These are phyloP conservation scores for Diplodia seriata DNA, from an alignment of 2,329 filamentous ascomycete genomes.

Conservation along the genomic window DNA sequence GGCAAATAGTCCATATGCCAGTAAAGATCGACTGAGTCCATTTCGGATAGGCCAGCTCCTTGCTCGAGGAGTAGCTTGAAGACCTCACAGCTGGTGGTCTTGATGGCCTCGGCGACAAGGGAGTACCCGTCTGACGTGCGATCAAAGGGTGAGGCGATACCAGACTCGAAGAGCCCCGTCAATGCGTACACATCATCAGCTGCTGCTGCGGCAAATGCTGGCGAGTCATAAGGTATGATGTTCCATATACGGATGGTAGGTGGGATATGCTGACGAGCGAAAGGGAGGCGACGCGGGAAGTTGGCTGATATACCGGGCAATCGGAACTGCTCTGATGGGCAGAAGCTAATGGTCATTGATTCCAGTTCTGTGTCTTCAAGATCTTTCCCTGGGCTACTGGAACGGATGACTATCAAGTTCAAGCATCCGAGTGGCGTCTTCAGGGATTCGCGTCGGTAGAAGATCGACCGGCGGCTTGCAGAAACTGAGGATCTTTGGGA, in stretches of 20 bases:
- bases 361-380: neutral
- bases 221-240: neutral
- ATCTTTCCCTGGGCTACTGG: rapidly evolving
- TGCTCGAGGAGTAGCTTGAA: slow-evolving; percentile 9
- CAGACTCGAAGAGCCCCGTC: neutral
- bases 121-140: neutral
- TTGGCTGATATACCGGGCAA: neutral
- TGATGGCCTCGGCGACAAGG: neutral
- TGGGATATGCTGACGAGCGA: neutral
- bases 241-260: neutral
- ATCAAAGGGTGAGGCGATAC: slow-evolving; percentile 4
- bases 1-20: rapidly evolving
- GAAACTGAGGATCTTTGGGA: neutral
- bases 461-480: neutral
- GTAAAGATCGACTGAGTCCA: neutral
- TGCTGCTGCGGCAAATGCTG: neutral
- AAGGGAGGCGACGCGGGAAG: neutral
- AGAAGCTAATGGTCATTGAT: neutral
- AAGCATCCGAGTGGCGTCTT: neutral
- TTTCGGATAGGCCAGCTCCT: neutral
- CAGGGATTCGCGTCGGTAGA: neutral
- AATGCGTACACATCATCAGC: neutral
- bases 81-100: rapidly evolving
- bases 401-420: neutral
- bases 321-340: neutral